phyloP scores from a whole-genome alignment of 208 protist species.

The Trypanosoma theileri region DNA sequence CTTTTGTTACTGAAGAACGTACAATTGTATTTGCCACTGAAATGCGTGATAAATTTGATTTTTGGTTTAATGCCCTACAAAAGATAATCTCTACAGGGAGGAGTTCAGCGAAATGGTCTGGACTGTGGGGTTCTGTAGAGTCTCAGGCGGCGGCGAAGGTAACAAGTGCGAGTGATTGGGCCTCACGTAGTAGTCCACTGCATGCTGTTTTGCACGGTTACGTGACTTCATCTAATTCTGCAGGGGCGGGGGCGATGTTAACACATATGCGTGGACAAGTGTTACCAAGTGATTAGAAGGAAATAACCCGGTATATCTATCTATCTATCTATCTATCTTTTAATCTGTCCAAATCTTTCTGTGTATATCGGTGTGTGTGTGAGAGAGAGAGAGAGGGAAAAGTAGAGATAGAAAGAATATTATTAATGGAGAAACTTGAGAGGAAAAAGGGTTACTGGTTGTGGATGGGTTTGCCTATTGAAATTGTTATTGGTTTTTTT shows the following conservation, averaged over 20 bases:
- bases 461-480: too few species aligned
- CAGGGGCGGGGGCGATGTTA: background rate
- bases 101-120: slow-evolving; percentile 31
- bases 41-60: slow-evolving; percentile 71
- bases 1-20: slow-evolving; percentile 43
- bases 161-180: slow-evolving; percentile 26
- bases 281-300: slow-evolving; percentile 26
- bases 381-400: too few species aligned
- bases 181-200: slow-evolving; percentile 54
- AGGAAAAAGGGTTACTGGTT: background rate
- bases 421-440: background rate
- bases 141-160: slow-evolving; percentile 22
- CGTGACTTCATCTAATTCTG: background rate
- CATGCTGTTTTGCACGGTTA: slow-evolving; percentile 39
- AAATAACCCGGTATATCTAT: too few species aligned
- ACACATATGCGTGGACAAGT: background rate
- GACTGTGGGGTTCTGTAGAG: slow-evolving; percentile 36
- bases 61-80: slow-evolving; percentile 66
- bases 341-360: too few species aligned
- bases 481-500: background rate
- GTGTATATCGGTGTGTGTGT: too few species aligned
- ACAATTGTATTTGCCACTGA: slow-evolving; percentile 66
- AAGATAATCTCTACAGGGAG: slow-evolving; percentile 47
- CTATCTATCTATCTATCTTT: too few species aligned
- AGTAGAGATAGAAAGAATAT: background rate